Evolutionary conservation across 129 eudicot genomes (phyloP).

Genomic region (Ambrosia artemisiifolia): DNA sequence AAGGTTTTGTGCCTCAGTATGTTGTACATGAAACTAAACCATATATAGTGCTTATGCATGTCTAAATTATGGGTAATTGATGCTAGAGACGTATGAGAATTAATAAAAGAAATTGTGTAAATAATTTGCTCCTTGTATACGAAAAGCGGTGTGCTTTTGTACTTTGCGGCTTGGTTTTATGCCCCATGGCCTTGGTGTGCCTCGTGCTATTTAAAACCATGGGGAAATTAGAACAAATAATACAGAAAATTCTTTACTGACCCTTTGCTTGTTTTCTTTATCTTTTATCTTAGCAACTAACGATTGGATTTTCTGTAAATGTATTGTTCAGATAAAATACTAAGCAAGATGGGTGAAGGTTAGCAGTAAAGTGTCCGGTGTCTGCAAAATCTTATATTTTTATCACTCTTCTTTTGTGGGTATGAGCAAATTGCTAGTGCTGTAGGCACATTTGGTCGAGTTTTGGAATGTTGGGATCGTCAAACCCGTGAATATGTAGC

Average conservation of each 20-base stretch:
- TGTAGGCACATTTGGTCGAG: constrained; percentile 99
- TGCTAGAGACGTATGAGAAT: too few relatives aligned
- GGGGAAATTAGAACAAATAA: neutral
- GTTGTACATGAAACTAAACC: too few relatives aligned
- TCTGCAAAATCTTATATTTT: constrained; percentile 69
- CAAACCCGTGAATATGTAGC: constrained; percentile 77
- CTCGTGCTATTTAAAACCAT: too few relatives aligned
- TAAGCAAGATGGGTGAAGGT: constrained; percentile 99
- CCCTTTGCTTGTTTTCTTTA: constrained; percentile 6
- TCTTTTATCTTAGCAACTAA: constrained; percentile 15
- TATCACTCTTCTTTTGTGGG: constrained; percentile 67
- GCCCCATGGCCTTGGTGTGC: too few relatives aligned
- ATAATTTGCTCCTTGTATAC: too few relatives aligned
- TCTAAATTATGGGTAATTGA: too few relatives aligned
- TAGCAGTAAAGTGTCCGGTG: constrained; percentile 78
- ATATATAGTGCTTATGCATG: too few relatives aligned
- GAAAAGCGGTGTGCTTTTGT: too few relatives aligned
- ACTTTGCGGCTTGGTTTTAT: too few relatives aligned
- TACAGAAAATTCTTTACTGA: neutral
- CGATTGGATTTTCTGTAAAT: neutral
- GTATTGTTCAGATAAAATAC: constrained; percentile 73
- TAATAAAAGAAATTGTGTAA: too few relatives aligned
- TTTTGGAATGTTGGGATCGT: constrained; percentile 97
- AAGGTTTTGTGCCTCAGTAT: too few relatives aligned
- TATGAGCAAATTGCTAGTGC: constrained; percentile 81